Base-by-base conservation (phyloP, 768 basidiomycete genomes). In the Xerocomellus chrysenteron region DNA sequence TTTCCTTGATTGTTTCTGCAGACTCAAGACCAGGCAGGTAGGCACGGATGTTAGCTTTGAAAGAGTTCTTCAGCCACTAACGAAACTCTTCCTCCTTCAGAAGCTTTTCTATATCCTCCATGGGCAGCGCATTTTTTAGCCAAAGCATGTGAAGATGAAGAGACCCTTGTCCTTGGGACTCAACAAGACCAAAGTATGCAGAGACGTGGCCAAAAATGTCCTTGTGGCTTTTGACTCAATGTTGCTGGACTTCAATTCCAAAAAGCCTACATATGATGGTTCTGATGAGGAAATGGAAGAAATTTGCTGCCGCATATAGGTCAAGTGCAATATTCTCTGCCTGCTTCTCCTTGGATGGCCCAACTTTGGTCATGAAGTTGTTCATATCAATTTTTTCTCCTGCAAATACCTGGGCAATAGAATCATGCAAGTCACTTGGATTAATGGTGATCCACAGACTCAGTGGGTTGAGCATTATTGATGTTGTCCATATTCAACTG, bases 91-190 rank as follows among this genome's bases (percentile, higher is more conserved):
- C 28, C 0, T 2, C 6, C 6, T 46, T 39, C 12, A 53, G 28
- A 0, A 24, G 4, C 2, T 9, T 2, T 24, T 55, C 35, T n/a
- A 59, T 47, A 3, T 46, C 14, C 0, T 47, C 39, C 0, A 7
- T 1, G 0, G 33, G 4, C 4, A 46, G 53, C 1, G 26, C 7
- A 2, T 32, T 33, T 4, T 30, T 21, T 1, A 59, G 14, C 50
- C 41, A 52, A 1, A 52, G 5, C n/a, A 52, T 17, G 7, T 59
- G 50, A 5, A 59, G 50, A 6, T 59, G 54, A 3, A 59, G 9
- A 1, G 28, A 52, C 0, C 54, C 50, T 1, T 41, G 4, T 39
- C 50, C 58, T 30, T 59, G 58, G 0, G 36, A 36, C 9, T 55
- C 50, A 0, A 59, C 54, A 2, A 21, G 14, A 0, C 50, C 47